These are phyloP conservation scores for Paraphoma chrysanthemicola DNA, from an alignment of 2,329 filamentous ascomycete genomes.

Conservation along the genomic window DNA sequence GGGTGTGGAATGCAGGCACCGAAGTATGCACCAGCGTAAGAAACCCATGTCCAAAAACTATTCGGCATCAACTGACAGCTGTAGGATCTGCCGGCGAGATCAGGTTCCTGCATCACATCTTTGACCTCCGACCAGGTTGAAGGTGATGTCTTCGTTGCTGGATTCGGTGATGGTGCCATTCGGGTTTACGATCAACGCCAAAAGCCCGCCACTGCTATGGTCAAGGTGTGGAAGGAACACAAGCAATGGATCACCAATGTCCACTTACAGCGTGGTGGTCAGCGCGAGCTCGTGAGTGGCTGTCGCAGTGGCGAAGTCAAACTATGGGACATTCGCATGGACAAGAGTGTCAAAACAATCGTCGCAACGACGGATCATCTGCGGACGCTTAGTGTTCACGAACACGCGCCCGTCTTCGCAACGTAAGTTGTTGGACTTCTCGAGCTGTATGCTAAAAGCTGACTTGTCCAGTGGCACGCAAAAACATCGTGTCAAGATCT, in stretches of 20 bases:
- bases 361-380: constrained; percentile 78
- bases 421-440: constrained; percentile 67
- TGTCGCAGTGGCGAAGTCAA: constrained; percentile 93
- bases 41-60: constrained; percentile 4
- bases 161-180: constrained; percentile 94
- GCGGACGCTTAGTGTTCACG: constrained; percentile 88
- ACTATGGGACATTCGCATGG: constrained; percentile 94
- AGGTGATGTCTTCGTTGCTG: constrained; percentile 92
- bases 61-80: constrained; percentile 11
- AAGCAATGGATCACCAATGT: constrained; percentile 95
- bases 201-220: constrained; percentile 87
- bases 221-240: constrained; percentile 96
- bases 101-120: constrained; percentile 93
- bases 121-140: constrained; percentile 98
- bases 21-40: constrained; percentile 82
- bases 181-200: constrained; percentile 91
- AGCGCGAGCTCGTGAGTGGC: constrained; percentile 88
- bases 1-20: constrained; percentile 93
- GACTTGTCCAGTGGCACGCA: constrained; percentile 74
- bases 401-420: constrained; percentile 95
- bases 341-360: constrained; percentile 75
- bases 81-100: constrained; percentile 88
- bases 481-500: constrained; percentile 86
- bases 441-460: constrained; percentile 7
- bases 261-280: constrained; percentile 94